Percentiles rank a stretch among this genome's conserved stretches.
These are phyloP conservation scores for Plasmodium berghei DNA, from an alignment of 169 alveolate species.

Conservation along the genomic window DNA sequence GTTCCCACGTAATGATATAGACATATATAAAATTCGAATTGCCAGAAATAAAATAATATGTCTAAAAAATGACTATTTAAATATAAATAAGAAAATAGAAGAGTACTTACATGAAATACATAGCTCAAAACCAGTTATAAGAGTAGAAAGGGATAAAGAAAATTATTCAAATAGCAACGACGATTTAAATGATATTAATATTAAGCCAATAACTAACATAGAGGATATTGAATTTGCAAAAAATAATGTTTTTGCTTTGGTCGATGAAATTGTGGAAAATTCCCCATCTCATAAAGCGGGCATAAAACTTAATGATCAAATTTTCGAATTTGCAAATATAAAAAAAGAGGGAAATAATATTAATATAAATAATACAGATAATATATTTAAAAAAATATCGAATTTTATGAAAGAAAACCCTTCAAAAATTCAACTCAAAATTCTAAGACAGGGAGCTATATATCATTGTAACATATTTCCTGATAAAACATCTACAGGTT, in stretches of 20 bases:
- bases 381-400: conserved; percentile 10
- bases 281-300: conserved; percentile 69
- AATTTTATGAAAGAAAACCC: conserved; percentile 33
- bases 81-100: conserved; percentile 46
- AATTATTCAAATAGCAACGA: neutral
- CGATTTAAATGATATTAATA: neutral
- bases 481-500: conserved; percentile 30
- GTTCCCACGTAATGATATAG: conserved; percentile 83
- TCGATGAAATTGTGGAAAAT: conserved; percentile 56
- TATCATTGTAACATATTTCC: conserved; percentile 21
- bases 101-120: conserved; percentile 57
- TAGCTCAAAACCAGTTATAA: conserved; percentile 38
- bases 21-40: conserved; percentile 80
- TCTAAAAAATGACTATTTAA: conserved; percentile 78
- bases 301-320: conserved; percentile 26
- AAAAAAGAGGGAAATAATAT: conserved; percentile 5
- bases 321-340: conserved; percentile 49
- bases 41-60: conserved; percentile 82
- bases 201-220: neutral
- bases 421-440: conserved; percentile 37
- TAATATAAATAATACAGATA: neutral
- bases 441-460: conserved; percentile 33
- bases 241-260: conserved; percentile 42
- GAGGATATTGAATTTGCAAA: conserved; percentile 24
- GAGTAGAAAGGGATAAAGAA: conserved; percentile 30